phyloP scores from a whole-genome alignment of 2,329 filamentous ascomycete genomes.

The Achaetomium macrosporum region DNA sequence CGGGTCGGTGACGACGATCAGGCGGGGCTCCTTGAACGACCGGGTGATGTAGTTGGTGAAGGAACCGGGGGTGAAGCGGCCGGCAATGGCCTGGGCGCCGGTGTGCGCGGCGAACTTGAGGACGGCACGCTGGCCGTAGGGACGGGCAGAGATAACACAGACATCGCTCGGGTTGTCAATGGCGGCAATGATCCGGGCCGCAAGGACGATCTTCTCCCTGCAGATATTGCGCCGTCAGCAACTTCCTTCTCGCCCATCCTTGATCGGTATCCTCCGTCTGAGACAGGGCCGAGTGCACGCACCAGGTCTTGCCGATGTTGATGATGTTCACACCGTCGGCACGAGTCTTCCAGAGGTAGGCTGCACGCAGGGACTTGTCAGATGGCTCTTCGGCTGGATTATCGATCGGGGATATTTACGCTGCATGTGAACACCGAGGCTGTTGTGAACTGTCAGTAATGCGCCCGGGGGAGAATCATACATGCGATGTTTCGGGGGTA shows the following conservation, averaged over 20 bases:
- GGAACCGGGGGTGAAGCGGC: conserved; percentile 99
- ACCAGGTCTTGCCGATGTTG: conserved; percentile 99
- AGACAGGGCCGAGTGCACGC: conserved; percentile 35
- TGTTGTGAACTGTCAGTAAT: conserved; percentile 14
- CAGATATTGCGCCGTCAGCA: conserved; percentile 7
- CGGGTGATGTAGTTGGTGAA: conserved; percentile 99
- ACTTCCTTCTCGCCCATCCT: not conserved
- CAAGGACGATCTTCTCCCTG: conserved; percentile 99
- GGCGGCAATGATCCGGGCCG: conserved; percentile 96
- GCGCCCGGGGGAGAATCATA: not conserved
- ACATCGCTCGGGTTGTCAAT: conserved; percentile 99
- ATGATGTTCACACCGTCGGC: conserved; percentile 97
- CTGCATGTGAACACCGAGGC: conserved; percentile 87
- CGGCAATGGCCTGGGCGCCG: conserved; percentile 93
- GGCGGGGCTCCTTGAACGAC: conserved; percentile 99
- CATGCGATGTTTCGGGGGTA: not conserved
- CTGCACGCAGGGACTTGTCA: conserved; percentile 67
- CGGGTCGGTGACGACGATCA: conserved; percentile 98
- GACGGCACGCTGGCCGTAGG: conserved; percentile 98
- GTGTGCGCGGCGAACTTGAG: conserved; percentile 99
- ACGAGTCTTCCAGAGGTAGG: conserved; percentile 99
- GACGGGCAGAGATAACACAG: conserved; percentile 98
- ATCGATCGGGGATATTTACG: conserved; percentile 21
- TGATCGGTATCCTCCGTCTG: not conserved
- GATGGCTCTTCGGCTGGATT: conserved; percentile 40